Base-by-base conservation (phyloP, 345 rosid genomes). In the Citrus medica region DNA sequence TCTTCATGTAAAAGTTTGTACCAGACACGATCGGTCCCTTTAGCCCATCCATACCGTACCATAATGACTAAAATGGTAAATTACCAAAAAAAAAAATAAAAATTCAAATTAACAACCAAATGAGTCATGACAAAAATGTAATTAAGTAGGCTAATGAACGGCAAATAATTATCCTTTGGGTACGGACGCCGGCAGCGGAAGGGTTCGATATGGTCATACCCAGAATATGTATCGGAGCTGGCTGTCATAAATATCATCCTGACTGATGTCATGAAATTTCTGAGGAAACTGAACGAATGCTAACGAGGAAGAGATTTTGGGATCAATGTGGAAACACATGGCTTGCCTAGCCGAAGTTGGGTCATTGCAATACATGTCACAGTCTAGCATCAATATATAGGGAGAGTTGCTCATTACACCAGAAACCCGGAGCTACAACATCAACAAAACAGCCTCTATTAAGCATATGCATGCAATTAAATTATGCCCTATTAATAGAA, bases 281-380 rank as follows among this genome's bases (percentile, higher is more conserved):
- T 85, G 90, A 55, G 93, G 89, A 75, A 88, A 86, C 17, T 81
- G 88, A 19, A 90, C 85, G 17, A 83, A 88, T 0, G 87, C 85
- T 24, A 88, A 64, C 0, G 84, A 79, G 35, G 68, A 12, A 13
- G 85, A 76, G 21, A 80, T 68, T 5, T 60, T 6, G 22, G 89
- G 88, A 71, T 88, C 91, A 37, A 73, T 67, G 32, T 79, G 76
- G 75, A 78, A 85, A 74, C 93, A 88, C 82, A 87, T 80, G 10
- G 90, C 91, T 65, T 85, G 86, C 59, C 75, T 80, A 17, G 87
- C 86, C 0, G 93, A 85, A 22, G 76, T 76, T 17, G 88, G 89
- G 70, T 87, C 91, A 25, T 83, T 85, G 72, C 85, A 88, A 68
- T 74, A 79, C 90, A 85, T 87, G 84, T 90, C 93, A 48, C 90